These are phyloP conservation scores for Luffa aegyptiaca DNA, from an alignment of 306 rosid genomes.

Conservation along the genomic window DNA sequence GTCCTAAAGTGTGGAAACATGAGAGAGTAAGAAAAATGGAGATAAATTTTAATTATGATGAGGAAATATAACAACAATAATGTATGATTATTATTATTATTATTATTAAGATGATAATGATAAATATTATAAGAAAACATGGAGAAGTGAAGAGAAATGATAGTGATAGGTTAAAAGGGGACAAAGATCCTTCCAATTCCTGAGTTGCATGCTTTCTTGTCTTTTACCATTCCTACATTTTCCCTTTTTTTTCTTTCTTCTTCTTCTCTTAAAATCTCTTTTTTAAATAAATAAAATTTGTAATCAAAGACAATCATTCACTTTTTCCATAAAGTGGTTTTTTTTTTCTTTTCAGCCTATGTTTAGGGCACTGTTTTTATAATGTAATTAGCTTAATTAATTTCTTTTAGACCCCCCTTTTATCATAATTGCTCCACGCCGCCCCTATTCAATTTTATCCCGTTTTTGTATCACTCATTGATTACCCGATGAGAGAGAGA, in stretches of 20 bases:
- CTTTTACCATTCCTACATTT: constrained; percentile 4
- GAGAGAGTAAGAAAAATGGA: constrained; percentile 33
- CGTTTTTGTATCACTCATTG: background rate
- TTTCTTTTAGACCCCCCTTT: background rate
- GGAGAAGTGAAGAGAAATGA: constrained; percentile 32
- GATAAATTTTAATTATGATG: constrained; percentile 28
- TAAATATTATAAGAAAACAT: constrained; percentile 24
- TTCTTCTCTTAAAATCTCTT: background rate
- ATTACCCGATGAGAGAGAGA: background rate
- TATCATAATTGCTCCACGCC: constrained; percentile 1
- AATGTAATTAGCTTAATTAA: background rate
- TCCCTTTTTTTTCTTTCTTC: background rate
- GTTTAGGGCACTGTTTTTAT: background rate
- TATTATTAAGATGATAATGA: background rate
- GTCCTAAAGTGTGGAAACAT: constrained; percentile 43
- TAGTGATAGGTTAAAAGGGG: constrained; percentile 35
- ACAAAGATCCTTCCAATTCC: constrained; percentile 44
- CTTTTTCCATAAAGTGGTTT: constrained; percentile 5
- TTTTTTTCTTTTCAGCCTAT: constrained; percentile 3
- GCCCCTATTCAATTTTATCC: background rate
- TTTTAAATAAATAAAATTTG: background rate
- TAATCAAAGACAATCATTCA: constrained; percentile 23
- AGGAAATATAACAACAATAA: constrained; percentile 6
- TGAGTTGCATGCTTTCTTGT: constrained; percentile 44
- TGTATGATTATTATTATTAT: constrained; percentile 15